phyloP scores from a whole-genome alignment of 129 eudicot species.

The Helianthus annuus region DNA sequence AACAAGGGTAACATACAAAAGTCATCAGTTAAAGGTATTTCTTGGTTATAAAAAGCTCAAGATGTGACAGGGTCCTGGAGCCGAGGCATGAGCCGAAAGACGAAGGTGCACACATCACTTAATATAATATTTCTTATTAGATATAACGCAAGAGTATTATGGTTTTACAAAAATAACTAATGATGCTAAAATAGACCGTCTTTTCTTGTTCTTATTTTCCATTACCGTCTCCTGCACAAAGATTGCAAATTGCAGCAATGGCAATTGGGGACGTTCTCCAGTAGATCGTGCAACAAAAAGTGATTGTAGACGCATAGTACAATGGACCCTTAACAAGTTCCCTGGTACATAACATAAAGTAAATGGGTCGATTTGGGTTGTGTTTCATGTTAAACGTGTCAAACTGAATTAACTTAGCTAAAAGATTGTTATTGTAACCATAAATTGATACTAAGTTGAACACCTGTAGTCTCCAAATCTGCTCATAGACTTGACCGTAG shows the following conservation, averaged over 20 bases:
- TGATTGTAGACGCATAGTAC: conserved; percentile 71
- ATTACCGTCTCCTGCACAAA: conserved; percentile 94
- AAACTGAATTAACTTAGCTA: neutral
- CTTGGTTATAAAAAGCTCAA: no score
- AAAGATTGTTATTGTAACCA: neutral
- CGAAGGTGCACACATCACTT: no score
- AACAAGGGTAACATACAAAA: neutral
- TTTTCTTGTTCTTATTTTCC: neutral
- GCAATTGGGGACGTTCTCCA: conserved; percentile 88
- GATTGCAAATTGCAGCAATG: conserved; percentile 83
- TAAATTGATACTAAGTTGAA: neutral
- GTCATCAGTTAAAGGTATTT: neutral
- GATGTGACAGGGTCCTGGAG: no score
- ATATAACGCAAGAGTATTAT: neutral
- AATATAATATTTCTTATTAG: no score
- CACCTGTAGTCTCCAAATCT: conserved; percentile 85
- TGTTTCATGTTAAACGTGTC: conserved; percentile 3
- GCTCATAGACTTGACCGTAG: conserved; percentile 86
- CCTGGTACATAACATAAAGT: conserved; percentile 42
- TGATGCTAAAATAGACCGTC: neutral
- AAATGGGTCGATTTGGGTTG: neutral
- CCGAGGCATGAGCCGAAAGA: no score
- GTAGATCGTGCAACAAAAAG: conserved; percentile 57
- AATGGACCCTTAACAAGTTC: conserved; percentile 81
- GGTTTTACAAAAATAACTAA: neutral